Conservation (phyloP, 768 basidiomycete genomes). For the Kwoniella mangroviensis region DNA sequence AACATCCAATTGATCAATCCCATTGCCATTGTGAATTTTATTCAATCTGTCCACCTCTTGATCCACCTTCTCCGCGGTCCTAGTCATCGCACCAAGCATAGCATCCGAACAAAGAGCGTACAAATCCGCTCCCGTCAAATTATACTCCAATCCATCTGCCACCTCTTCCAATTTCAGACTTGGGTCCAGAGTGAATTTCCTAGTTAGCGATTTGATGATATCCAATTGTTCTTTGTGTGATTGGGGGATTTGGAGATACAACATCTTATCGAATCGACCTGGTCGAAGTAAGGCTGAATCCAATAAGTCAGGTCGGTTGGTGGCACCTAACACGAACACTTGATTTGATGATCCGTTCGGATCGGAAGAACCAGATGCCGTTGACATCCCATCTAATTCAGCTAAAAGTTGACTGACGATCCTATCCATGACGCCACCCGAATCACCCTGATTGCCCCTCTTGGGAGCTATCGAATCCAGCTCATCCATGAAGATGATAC, state of each 20-base stretch:
- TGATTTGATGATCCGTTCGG: conserved; percentile 62
- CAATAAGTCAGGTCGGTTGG: conserved; percentile 88
- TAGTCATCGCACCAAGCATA: conserved; percentile 89
- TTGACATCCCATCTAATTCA: conserved; percentile 84
- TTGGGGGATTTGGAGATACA: conserved; percentile 91
- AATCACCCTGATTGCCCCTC: conserved; percentile 91
- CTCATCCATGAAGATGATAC: conserved; percentile 96
- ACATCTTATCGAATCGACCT: conserved; percentile 92
- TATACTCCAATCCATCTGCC: conserved; percentile 80
- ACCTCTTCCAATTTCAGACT: conserved; percentile 68
- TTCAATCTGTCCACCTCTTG: conserved; percentile 66
- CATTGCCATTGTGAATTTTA: background rate
- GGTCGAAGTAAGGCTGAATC: conserved; percentile 88
- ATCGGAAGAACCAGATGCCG: conserved; percentile 59
- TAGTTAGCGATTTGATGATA: conserved; percentile 85
- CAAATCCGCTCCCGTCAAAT: conserved; percentile 96
- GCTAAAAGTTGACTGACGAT: conserved; percentile 94
- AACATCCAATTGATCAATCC: background rate
- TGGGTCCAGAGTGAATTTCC: conserved; percentile 83
- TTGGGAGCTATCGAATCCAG: conserved; percentile 93
- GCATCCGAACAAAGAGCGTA: conserved; percentile 98
- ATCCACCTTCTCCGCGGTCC: conserved; percentile 81
- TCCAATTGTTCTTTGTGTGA: conserved; percentile 81
- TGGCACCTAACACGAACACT: conserved; percentile 94
- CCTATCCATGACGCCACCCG: conserved; percentile 96